Percentiles rank a stretch among this genome's conserved stretches.
phyloP scores from a whole-genome alignment of 2,329 filamentous ascomycete genomes.

The Penicillium fuscoglaucum region DNA sequence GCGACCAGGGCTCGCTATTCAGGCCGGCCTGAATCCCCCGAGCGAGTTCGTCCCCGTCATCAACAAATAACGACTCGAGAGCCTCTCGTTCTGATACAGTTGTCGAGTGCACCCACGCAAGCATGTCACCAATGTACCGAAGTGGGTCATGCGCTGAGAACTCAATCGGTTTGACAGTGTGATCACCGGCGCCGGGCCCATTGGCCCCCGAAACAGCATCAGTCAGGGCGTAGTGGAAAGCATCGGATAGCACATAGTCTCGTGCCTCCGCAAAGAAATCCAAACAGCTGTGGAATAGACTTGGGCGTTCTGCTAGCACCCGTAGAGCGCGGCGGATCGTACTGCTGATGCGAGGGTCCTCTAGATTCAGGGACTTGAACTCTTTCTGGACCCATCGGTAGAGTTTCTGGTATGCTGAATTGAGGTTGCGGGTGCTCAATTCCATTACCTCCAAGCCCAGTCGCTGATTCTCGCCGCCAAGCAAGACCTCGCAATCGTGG shows the following conservation, averaged over 20 bases:
- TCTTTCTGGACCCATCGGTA: slow-evolving; percentile 94
- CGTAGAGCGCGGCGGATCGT: slow-evolving; percentile 80
- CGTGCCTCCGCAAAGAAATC: slow-evolving; percentile 90
- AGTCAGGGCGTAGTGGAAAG: slow-evolving; percentile 85
- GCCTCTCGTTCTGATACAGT: slow-evolving; percentile 92
- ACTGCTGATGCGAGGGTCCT: slow-evolving; percentile 87
- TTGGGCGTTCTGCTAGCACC: slow-evolving; percentile 84
- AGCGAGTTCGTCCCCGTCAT: slow-evolving; percentile 84
- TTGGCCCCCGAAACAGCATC: slow-evolving; percentile 56
- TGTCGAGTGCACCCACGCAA: slow-evolving; percentile 93
- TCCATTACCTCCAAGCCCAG: slow-evolving; percentile 90
- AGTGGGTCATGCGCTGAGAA: slow-evolving; percentile 88
- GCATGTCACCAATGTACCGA: slow-evolving; percentile 93
- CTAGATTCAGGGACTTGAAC: slow-evolving; percentile 87
- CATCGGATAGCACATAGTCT: slow-evolving; percentile 81
- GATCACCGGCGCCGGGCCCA: slow-evolving; percentile 54
- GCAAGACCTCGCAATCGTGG: slow-evolving; percentile 81
- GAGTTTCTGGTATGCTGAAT: slow-evolving; percentile 89
- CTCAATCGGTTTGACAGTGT: slow-evolving; percentile 82
- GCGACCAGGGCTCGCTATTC: slow-evolving; percentile 80
- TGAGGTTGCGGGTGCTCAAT: slow-evolving; percentile 80
- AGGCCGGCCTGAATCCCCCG: slow-evolving; percentile 77
- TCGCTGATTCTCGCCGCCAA: slow-evolving; percentile 86
- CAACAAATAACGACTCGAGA: slow-evolving; percentile 85
- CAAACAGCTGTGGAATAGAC: slow-evolving; percentile 88